Base-by-base conservation (phyloP, 2,329 filamentous ascomycete species). In the Aureobasidium sp. region DNA sequence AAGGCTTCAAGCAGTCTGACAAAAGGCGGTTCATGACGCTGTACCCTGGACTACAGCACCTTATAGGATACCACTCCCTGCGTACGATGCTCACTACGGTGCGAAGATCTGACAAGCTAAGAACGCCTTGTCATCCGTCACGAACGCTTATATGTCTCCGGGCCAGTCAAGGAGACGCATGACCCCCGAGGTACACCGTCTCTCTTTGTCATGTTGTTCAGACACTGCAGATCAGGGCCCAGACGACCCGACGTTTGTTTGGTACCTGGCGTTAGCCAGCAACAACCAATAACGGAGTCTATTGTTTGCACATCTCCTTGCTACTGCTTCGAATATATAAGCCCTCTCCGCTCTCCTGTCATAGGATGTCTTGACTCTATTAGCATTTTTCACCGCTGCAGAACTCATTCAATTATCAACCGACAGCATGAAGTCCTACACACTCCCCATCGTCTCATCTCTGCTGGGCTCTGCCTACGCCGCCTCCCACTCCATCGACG, bases 51-150 rank as follows among this genome's bases (percentile, higher is more conserved):
- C 39, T 9, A 20, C 6, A 41, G 17, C 15, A 41, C 11, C 22
- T 25, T 25, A 3, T 25, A 25, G 22, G 22, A 25, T 25, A 25
- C 3, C 22, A 3, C 22, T 25, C 1, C 22, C 22, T 25, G 22
- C 22, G 1, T 25, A 3, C 1, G 22, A 25, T 25, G 22, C 22
- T 25, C 3, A 25, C 22, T 25, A 3, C 22, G 3, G 22, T 25
- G 22, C 22, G 5, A 39, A 27, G 2, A 8, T 20, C 3, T 12
- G 2, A 37, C 5, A 14, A 22, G 12, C 5, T 17, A 34, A 11
- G 17, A 56, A 56, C 52, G 52, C 37, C 52, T 31, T 56, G 52
- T 56, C 27, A 22, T 15, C 37, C 34, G 52, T 25, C 52, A 56
- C 52, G 17, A 53, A 49, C 27, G 34, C 34, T 34, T 52, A 52